Conservation (phyloP, 306 rosid genomes). For the Lathyrus oleraceus region DNA sequence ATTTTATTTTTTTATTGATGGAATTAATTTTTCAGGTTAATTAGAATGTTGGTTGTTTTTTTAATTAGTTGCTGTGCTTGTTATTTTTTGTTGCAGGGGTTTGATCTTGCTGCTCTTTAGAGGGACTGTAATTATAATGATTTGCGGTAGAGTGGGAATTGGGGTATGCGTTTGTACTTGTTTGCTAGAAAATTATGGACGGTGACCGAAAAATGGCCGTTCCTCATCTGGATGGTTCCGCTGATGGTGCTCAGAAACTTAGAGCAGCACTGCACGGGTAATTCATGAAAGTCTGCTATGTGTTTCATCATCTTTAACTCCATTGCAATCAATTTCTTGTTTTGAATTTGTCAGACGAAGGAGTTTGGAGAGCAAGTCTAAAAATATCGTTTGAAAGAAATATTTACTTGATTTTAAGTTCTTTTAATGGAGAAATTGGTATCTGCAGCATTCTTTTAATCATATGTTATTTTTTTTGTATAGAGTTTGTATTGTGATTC, state of each 20-base stretch:
- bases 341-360: slow-evolving; percentile 23
- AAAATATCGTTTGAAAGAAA: background rate
- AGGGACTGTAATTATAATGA: slow-evolving; percentile 65
- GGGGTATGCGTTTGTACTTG: slow-evolving; percentile 51
- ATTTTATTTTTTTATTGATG: background rate
- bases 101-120: slow-evolving; percentile 37
- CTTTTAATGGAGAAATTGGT: slow-evolving; percentile 6
- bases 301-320: background rate
- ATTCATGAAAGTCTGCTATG: slow-evolving; percentile 12
- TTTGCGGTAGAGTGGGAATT: slow-evolving; percentile 61
- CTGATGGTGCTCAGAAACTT: slow-evolving; percentile 53
- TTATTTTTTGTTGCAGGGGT: slow-evolving; percentile 36
- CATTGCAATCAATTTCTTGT: slow-evolving; percentile 10
- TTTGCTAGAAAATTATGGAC: slow-evolving; percentile 63
- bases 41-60: background rate
- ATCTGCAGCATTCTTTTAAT: background rate
- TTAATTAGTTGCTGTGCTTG: background rate
- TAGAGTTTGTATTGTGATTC: background rate
- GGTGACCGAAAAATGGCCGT: slow-evolving; percentile 53
- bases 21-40: background rate
- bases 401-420: background rate
- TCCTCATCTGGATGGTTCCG: slow-evolving; percentile 49
- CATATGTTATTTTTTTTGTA: background rate
- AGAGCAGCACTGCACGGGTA: slow-evolving; percentile 79
- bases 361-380: background rate